Evolutionary conservation across 148 eudicot genomes (phyloP).

Genomic region (Cornus florida): DNA sequence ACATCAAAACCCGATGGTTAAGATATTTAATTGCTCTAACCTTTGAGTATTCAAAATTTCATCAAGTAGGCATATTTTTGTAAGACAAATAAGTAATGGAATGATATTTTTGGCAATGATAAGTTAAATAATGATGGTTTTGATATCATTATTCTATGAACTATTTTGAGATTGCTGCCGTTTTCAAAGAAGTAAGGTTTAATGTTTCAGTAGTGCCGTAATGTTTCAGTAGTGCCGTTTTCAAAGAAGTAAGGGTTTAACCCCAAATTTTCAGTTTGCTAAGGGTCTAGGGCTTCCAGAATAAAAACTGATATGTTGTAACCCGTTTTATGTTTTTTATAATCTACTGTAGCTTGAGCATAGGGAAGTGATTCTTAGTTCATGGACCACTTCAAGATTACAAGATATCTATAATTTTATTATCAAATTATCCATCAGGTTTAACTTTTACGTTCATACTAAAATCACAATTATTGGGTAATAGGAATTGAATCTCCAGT

Average conservation of each 20-base stretch:
- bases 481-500: not conserved
- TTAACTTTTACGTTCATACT: not conserved
- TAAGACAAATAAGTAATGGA: not conserved
- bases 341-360: not conserved
- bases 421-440: not conserved
- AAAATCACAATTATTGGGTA: not conserved
- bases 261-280: not conserved
- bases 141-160: no score
- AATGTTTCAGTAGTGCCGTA: no score
- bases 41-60: not conserved
- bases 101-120: not conserved
- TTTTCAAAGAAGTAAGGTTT: not conserved
- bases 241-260: not conserved
- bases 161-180: not conserved
- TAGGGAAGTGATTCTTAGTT: not conserved
- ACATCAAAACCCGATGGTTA: no score
- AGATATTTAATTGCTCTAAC: not conserved
- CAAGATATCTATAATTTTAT: not conserved
- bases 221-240: no score
- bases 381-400: not conserved
- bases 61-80: no score
- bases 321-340: not conserved
- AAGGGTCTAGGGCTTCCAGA: not conserved
- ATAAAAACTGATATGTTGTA: not conserved
- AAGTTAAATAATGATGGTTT: no score